These are phyloP conservation scores for Stephanodiscus minutulus DNA, from an alignment of 108 stramenopile genomes.

Conservation along the genomic window DNA sequence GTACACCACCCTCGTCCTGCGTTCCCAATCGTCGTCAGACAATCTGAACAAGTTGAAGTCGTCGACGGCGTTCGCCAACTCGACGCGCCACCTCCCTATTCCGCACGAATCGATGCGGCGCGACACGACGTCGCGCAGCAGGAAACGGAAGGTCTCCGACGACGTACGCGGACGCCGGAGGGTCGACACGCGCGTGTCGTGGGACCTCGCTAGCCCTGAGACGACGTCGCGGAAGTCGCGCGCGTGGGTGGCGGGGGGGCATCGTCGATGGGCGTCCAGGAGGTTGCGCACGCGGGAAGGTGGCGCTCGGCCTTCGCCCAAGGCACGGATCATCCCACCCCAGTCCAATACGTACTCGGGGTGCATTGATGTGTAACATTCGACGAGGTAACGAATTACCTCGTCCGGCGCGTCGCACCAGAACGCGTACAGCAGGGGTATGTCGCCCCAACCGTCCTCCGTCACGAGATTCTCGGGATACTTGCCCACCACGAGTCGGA, in stretches of 20 bases:
- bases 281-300: not conserved
- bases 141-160: not conserved
- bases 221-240: not conserved
- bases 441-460: conserved; percentile 1
- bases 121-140: not conserved
- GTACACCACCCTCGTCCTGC: not conserved
- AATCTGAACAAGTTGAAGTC: not conserved
- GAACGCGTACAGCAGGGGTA: conserved; percentile 9
- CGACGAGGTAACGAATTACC: not conserved
- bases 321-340: not conserved
- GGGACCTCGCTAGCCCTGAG: not conserved
- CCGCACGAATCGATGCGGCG: not conserved
- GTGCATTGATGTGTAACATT: not conserved
- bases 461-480: conserved; percentile 6
- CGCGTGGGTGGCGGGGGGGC: not conserved
- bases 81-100: conserved; percentile 1
- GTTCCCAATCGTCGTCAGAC: not conserved
- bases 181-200: not conserved
- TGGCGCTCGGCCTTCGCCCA: not conserved
- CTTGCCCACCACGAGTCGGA: not conserved
- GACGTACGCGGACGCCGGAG: not conserved
- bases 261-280: not conserved
- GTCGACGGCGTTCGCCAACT: not conserved
- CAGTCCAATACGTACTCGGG: not conserved
- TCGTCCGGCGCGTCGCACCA: conserved; percentile 6